Conservation (phyloP, 1,284 basidiomycete genomes). For the Marasmius tenuissimus region DNA sequence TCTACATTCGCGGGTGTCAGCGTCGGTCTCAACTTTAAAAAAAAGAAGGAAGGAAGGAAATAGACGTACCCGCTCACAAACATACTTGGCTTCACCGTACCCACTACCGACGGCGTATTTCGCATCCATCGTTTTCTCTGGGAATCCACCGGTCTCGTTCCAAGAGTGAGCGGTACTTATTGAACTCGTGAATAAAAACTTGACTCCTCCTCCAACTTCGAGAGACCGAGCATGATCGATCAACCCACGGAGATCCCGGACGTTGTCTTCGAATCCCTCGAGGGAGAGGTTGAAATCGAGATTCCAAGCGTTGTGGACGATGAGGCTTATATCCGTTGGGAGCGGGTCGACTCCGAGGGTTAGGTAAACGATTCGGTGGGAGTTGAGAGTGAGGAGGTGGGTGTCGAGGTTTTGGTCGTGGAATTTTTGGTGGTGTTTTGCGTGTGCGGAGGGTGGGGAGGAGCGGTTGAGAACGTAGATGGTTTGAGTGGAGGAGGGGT, state of each 20-base stretch:
- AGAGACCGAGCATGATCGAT: slow-evolving; percentile 20
- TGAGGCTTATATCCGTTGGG: slow-evolving; percentile 14
- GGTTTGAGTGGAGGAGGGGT: neutral
- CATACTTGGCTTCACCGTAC: slow-evolving; percentile 23
- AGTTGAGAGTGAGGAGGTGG: neutral
- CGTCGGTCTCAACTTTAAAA: no score
- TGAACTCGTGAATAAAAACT: slow-evolving; percentile 8
- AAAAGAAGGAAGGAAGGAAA: neutral
- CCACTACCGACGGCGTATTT: slow-evolving; percentile 15
- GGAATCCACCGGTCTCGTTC: slow-evolving; percentile 10
- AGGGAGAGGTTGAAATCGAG: slow-evolving; percentile 28
- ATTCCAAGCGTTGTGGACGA: slow-evolving; percentile 30
- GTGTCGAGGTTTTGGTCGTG: neutral
- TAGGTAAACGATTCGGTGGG: neutral
- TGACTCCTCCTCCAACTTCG: slow-evolving; percentile 11
- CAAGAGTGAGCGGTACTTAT: slow-evolving; percentile 14
- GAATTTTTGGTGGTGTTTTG: neutral
- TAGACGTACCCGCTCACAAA: slow-evolving; percentile 18
- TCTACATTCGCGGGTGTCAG: no score
- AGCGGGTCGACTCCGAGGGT: neutral
- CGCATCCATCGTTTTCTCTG: slow-evolving; percentile 8
- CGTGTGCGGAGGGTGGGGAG: neutral
- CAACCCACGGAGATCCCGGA: slow-evolving; percentile 21
- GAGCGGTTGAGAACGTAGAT: neutral
- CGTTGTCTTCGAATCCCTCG: slow-evolving; percentile 23